These are phyloP conservation scores for Perilla frutescens DNA, from an alignment of 257 asterid species.

Conservation along the genomic window DNA sequence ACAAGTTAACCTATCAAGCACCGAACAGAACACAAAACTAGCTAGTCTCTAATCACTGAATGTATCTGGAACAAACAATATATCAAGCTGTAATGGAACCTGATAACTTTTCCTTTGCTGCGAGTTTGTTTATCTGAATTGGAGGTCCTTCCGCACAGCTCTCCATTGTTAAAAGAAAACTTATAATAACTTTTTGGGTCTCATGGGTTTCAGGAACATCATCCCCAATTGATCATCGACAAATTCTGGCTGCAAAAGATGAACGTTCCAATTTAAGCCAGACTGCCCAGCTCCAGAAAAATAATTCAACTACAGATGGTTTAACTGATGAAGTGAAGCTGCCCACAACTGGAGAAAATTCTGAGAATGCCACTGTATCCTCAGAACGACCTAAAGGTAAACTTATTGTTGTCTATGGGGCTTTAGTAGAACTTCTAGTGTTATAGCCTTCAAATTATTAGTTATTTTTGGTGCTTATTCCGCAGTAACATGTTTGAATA, in stretches of 20 bases:
- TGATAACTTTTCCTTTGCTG: conserved; percentile 7
- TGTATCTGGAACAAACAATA: background rate
- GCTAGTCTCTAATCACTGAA: background rate
- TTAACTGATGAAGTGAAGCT: conserved; percentile 45
- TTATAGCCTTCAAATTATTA: background rate
- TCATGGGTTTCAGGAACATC: conserved; percentile 48
- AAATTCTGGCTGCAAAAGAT: conserved; percentile 45
- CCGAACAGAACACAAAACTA: background rate
- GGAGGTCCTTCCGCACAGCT: conserved; percentile 19
- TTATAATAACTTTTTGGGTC: conserved; percentile 21
- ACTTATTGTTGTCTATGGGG: conserved; percentile 9
- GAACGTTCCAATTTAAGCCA: conserved; percentile 47
- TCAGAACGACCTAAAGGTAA: conserved; percentile 77
- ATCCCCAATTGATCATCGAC: conserved; percentile 43
- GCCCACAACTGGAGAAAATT: conserved; percentile 41
- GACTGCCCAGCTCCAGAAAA: conserved; percentile 43
- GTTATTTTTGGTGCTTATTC: conserved; percentile 24
- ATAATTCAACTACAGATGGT: conserved; percentile 38
- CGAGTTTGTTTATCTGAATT: conserved; percentile 3
- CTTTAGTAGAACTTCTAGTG: background rate
- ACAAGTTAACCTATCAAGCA: background rate
- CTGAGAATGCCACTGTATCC: conserved; percentile 53
- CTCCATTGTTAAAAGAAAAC: conserved; percentile 5
- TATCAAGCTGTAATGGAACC: conserved; percentile 20
- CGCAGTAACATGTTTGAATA: conserved; percentile 31